Base-by-base conservation (phyloP, 148 eudicot genomes). In the Nepenthes gracilis region DNA sequence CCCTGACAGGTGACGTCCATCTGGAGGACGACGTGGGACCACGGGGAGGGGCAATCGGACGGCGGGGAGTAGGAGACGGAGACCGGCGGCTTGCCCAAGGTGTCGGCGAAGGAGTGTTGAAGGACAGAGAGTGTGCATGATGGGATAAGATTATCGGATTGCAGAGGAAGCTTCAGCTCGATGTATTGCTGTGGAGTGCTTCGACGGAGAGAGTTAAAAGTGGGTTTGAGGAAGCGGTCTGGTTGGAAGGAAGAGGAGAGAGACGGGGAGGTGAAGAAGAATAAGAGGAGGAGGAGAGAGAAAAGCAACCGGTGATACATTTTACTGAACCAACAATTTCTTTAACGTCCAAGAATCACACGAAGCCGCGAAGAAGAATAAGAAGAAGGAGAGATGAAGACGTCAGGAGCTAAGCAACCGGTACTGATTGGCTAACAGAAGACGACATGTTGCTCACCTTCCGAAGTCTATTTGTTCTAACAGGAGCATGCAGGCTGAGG, bases 31-130 rank as follows among this genome's bases (percentile, higher is more conserved):
- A 69, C 75, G 72, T 53, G 48, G 55, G 83, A 68, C 88, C 91
- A 85, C 5, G 76, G 75, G 8, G 78, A 68, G 34, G 72, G 59
- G 55, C 88, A 85, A 32, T 62, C 53, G 12, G 35, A 1, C 10
- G 84, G 86, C 5, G 83, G 83, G 4, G 85, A 80, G 79, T 92
- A 88, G 2, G 54, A 5, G 70, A 58, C 75, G 61, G 85, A 50
- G 78, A 71, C 61, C 0, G 97, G 97, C 0, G 97, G 96, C 2
- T 40, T 74, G 60, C 60, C 61, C 37, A 62, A 32, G 35, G 97
- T 87, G 78, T 85, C 40, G 59, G 48, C 84, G 82, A 87, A 91
- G 59, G 71, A 47, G 78, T 75, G 75, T 65, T 54, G 15, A 77
- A 88, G 73, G 57, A 71, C 53, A 2, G 50, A 67, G 73, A 64